phyloP scores from a whole-genome alignment of 2,329 filamentous ascomycete species.

The Blastomyces percursus region DNA sequence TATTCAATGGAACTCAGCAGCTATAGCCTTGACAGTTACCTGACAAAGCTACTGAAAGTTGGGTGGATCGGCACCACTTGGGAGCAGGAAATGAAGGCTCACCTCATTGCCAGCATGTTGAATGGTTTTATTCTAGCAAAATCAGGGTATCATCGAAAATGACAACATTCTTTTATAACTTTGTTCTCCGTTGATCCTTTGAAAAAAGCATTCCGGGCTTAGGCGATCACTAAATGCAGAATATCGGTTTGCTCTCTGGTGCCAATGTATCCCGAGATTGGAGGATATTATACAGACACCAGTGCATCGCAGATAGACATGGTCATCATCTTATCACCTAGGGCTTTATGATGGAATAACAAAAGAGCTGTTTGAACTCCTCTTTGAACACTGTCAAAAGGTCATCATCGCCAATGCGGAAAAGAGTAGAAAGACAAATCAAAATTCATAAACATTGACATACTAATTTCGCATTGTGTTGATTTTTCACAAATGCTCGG shows the following conservation, averaged over 20 bases:
- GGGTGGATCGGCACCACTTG: background rate
- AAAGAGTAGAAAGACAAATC: background rate
- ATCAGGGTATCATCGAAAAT: background rate
- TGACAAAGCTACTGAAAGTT: background rate
- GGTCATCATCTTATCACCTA: background rate
- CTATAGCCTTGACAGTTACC: background rate
- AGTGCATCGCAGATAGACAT: background rate
- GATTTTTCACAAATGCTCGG: too few species aligned
- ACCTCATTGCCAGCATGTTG: background rate
- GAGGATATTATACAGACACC: background rate
- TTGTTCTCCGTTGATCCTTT: background rate
- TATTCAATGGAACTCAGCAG: background rate
- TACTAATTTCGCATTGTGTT: too few species aligned
- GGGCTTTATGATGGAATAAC: background rate
- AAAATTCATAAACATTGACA: background rate
- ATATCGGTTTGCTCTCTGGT: background rate
- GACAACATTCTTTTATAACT: background rate
- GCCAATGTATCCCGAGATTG: background rate
- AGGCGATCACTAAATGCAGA: background rate
- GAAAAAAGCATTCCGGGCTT: background rate
- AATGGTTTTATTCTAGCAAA: background rate
- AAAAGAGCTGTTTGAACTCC: background rate
- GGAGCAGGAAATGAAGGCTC: background rate
- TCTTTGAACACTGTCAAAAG: background rate
- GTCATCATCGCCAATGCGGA: background rate